phyloP scores from a whole-genome alignment of 306 rosid species.

The Trifolium repens region DNA sequence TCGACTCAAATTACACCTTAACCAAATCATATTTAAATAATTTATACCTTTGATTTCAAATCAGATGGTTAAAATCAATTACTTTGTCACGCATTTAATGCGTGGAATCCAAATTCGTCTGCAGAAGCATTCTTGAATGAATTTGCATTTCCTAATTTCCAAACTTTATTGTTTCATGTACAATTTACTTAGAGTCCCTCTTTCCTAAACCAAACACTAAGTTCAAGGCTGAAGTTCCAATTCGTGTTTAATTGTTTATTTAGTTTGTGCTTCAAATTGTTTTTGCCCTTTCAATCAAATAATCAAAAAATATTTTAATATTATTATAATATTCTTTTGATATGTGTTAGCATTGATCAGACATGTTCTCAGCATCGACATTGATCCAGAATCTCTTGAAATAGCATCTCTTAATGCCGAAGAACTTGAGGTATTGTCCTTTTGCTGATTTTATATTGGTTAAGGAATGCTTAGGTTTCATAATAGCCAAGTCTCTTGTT shows the following conservation, averaged over 20 bases:
- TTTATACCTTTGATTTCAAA: neutral
- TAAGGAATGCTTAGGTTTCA: neutral
- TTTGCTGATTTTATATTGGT: constrained; percentile 33
- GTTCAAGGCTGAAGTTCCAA: no score
- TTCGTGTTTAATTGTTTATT: neutral
- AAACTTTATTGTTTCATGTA: neutral
- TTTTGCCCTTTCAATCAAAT: neutral
- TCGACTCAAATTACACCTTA: neutral
- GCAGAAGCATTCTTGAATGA: constrained; percentile 4
- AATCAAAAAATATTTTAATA: neutral
- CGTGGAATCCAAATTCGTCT: neutral
- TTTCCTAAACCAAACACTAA: constrained; percentile 17
- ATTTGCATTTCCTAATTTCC: constrained; percentile 22
- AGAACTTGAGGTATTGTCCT: constrained; percentile 76
- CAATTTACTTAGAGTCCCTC: constrained; percentile 11
- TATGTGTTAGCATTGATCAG: constrained; percentile 63
- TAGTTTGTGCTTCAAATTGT: neutral
- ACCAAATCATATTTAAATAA: no score
- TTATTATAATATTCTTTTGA: constrained; percentile 39
- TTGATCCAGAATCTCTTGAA: constrained; percentile 90
- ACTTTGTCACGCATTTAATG: neutral
- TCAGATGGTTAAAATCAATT: neutral
- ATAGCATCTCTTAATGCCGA: constrained; percentile 78
- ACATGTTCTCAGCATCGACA: constrained; percentile 83
- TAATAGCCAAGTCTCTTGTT: constrained; percentile 7